Conservation (phyloP, 768 basidiomycete species). For the Pleurotus salmoneostramineus region DNA sequence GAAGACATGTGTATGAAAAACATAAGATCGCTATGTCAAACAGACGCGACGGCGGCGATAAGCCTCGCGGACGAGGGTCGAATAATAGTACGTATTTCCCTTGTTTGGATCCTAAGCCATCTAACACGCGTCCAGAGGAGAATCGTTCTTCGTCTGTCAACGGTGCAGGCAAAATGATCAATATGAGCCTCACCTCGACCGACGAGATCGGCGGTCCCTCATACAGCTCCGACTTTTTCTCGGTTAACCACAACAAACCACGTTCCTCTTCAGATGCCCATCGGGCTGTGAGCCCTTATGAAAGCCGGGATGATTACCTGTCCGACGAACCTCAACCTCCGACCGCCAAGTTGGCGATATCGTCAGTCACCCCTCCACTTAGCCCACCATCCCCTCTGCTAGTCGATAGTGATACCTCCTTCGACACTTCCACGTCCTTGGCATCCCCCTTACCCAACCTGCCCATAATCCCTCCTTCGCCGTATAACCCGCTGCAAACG, state of each 20-base stretch:
- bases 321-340: background rate
- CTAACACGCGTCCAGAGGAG: slow-evolving; percentile 43
- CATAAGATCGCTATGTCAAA: slow-evolving; percentile 91
- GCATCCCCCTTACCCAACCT: slow-evolving; percentile 26
- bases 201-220: slow-evolving; percentile 25
- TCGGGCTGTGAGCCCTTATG: slow-evolving; percentile 11
- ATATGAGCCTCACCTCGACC: slow-evolving; percentile 36
- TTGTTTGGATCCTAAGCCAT: slow-evolving; percentile 5
- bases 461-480: slow-evolving; percentile 55
- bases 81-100: slow-evolving; percentile 39
- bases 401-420: slow-evolving; percentile 16
- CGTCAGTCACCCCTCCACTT: slow-evolving; percentile 30
- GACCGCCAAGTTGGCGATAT: slow-evolving; percentile 15
- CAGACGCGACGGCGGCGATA: slow-evolving; percentile 66
- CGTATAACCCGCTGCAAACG: slow-evolving; percentile 71
- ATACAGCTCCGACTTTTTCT: slow-evolving; percentile 44
- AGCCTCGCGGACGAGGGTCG: slow-evolving; percentile 53
- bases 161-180: slow-evolving; percentile 25
- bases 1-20: slow-evolving; percentile 84
- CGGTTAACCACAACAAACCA: slow-evolving; percentile 18
- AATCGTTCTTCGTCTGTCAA: slow-evolving; percentile 37
- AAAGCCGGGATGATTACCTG: slow-evolving; percentile 11
- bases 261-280: slow-evolving; percentile 16
- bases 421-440: background rate
- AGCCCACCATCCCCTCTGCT: slow-evolving; percentile 25